Evolutionary conservation across 1,284 basidiomycete species (phyloP).

Genomic region (Rhodotorula sp.): DNA sequence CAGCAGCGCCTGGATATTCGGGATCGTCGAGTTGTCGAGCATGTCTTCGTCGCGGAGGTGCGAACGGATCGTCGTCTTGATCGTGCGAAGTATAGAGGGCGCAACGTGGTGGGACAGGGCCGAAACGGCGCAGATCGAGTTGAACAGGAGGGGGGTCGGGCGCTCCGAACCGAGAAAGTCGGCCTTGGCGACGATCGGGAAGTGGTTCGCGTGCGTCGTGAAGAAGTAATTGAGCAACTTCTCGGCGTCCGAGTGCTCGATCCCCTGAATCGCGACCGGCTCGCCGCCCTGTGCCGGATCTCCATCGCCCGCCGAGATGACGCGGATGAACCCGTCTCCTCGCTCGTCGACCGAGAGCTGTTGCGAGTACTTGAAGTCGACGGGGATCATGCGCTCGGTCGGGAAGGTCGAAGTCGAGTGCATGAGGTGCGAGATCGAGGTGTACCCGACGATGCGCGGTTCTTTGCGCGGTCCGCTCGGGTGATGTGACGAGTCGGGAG

Average conservation of each 20-base stretch:
- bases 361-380: constrained; percentile 48
- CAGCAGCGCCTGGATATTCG: constrained; percentile 85
- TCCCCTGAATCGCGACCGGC: constrained; percentile 34
- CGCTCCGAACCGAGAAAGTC: constrained; percentile 73
- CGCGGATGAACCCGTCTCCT: constrained; percentile 84
- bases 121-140: constrained; percentile 88
- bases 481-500: constrained; percentile 17
- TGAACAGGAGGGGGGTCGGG: constrained; percentile 77
- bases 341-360: constrained; percentile 58
- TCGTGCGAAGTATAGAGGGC: constrained; percentile 74
- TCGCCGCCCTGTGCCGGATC: constrained; percentile 26
- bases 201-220: constrained; percentile 73
- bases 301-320: constrained; percentile 50
- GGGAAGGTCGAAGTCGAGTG: constrained; percentile 79
- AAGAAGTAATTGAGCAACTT: constrained; percentile 74
- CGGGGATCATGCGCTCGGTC: constrained; percentile 62
- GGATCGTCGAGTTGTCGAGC: constrained; percentile 77
- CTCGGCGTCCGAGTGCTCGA: constrained; percentile 40
- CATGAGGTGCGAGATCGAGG: constrained; percentile 78
- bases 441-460: constrained; percentile 62
- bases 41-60: constrained; percentile 75
- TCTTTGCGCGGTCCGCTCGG: constrained; percentile 42
- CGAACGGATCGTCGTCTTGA: constrained; percentile 70
- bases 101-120: constrained; percentile 81
- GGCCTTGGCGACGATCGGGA: constrained; percentile 80